Percentiles rank a stretch among this genome's conserved stretches.
These are phyloP conservation scores for Penicillium sp. DNA, from an alignment of 2,329 filamentous ascomycete genomes.

Conservation along the genomic window DNA sequence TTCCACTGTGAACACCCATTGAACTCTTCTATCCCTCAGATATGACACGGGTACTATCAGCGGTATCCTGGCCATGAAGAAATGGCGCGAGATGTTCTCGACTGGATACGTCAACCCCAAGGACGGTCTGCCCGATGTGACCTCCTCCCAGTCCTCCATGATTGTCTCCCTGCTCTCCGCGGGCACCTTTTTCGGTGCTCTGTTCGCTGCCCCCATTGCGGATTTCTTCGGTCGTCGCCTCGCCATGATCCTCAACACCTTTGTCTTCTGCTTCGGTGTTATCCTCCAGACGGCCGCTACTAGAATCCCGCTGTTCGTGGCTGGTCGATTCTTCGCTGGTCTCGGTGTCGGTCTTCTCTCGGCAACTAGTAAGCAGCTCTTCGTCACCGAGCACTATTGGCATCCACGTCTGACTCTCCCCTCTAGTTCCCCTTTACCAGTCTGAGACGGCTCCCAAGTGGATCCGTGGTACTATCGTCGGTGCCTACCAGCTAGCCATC, in stretches of 20 bases:
- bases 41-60: constrained; percentile 60
- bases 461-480: constrained; percentile 74
- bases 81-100: constrained; percentile 42
- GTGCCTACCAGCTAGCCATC: constrained; percentile 79
- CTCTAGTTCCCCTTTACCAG: constrained; percentile 66
- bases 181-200: constrained; percentile 68
- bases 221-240: constrained; percentile 43
- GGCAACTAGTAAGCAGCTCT: constrained; percentile 64
- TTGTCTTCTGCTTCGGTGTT: constrained; percentile 40
- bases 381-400: neutral
- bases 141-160: constrained; percentile 51
- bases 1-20: neutral
- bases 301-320: constrained; percentile 45
- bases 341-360: constrained; percentile 75
- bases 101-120: constrained; percentile 38
- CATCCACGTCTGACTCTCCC: neutral
- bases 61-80: constrained; percentile 54
- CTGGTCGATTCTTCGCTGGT: constrained; percentile 52
- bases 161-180: constrained; percentile 56
- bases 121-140: constrained; percentile 48
- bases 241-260: constrained; percentile 42
- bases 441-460: constrained; percentile 73
- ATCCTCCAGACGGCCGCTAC: constrained; percentile 38
- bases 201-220: constrained; percentile 40
- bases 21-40: constrained; percentile 15